Percentiles rank a stretch among this genome's conserved stretches.
Conservation (phyloP, 139 green algal genomes). For the Bryopsis sp. region DNA sequence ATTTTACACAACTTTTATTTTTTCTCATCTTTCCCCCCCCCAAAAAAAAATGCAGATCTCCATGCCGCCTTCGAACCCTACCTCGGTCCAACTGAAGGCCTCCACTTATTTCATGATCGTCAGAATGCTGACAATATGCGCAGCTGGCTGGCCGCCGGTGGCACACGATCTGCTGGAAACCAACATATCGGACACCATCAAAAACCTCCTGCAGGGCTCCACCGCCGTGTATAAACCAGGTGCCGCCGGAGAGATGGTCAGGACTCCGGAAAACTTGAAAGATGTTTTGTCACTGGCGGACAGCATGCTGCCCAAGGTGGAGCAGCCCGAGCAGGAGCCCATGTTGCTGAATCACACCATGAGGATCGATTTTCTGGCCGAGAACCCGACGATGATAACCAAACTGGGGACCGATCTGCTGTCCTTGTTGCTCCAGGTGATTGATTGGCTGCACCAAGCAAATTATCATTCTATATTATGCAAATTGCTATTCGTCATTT, state of each 20-base stretch:
- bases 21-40: too few relatives aligned
- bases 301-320: background rate
- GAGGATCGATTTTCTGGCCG: background rate
- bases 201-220: background rate
- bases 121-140: conserved; percentile 4
- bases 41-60: conserved; percentile 1
- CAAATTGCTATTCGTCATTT: too few relatives aligned
- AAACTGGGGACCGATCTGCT: conserved; percentile 10
- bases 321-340: background rate
- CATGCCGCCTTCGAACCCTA: background rate
- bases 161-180: background rate
- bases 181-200: conserved; percentile 3
- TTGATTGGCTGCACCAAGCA: background rate
- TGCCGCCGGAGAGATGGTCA: background rate
- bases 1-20: too few relatives aligned
- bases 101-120: background rate
- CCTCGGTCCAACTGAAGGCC: background rate
- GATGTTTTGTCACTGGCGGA: background rate
- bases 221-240: background rate
- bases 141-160: background rate
- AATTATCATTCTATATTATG: too few relatives aligned
- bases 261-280: background rate
- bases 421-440: background rate
- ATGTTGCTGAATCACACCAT: background rate
- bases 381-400: background rate